Evolutionary conservation across 345 rosid species (phyloP).

Genomic region (Rhodomyrtus tomentosa): DNA sequence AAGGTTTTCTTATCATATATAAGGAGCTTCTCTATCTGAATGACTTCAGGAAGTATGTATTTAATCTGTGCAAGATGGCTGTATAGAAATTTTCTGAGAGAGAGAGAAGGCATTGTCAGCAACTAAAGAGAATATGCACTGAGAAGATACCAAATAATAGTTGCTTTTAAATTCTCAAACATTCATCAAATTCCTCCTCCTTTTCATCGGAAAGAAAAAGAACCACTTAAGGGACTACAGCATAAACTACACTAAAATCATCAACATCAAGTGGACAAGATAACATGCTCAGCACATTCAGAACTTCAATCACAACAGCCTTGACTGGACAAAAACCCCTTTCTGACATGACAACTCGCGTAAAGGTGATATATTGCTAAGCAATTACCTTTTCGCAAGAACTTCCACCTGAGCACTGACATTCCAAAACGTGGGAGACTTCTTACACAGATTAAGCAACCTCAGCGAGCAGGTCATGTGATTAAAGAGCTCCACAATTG

Average conservation of each 20-base stretch:
- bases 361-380: not conserved
- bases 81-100: constrained; percentile 21
- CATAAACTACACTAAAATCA: not conserved
- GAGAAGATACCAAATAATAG: not conserved
- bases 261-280: not conserved
- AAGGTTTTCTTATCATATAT: constrained; percentile 31
- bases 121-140: not conserved
- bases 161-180: not conserved
- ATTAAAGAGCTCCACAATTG: constrained; percentile 22
- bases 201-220: not conserved
- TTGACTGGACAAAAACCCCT: not conserved
- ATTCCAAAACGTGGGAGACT: constrained; percentile 26
- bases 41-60: constrained; percentile 34
- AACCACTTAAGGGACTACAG: not conserved
- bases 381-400: constrained; percentile 23
- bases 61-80: constrained; percentile 36
- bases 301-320: not conserved
- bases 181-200: not conserved
- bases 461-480: constrained; percentile 30
- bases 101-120: not conserved
- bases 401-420: constrained; percentile 31
- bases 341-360: not conserved
- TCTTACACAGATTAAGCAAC: constrained; percentile 28
- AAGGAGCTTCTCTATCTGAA: constrained; percentile 27
- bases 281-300: not conserved